A percentile compares a stretch with the other conserved stretches of the same genome.
These are phyloP conservation scores for Candida easanensis DNA, from an alignment of 805 yeast genomes.

Conservation along the genomic window DNA sequence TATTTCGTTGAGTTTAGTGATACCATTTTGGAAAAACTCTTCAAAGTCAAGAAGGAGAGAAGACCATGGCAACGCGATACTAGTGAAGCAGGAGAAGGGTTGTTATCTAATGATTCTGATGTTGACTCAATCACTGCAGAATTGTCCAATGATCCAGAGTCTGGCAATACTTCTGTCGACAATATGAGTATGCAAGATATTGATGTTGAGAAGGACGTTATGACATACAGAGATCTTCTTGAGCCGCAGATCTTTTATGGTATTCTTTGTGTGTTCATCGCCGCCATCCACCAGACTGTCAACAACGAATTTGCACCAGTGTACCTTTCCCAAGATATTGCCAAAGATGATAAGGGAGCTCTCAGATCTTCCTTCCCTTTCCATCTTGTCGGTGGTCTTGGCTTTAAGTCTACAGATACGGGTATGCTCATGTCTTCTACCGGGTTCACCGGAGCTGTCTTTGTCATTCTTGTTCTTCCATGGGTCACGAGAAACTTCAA, in stretches of 20 bases:
- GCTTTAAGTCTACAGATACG: constrained; percentile 19
- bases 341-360: constrained; percentile 12
- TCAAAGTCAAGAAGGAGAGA: background rate
- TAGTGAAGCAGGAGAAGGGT: constrained; percentile 1
- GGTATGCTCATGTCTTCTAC: constrained; percentile 22
- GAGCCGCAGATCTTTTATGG: constrained; percentile 12
- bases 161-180: background rate
- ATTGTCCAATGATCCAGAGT: background rate
- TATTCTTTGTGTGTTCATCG: constrained; percentile 10
- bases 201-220: constrained; percentile 6
- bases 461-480: constrained; percentile 19
- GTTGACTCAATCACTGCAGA: background rate
- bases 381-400: constrained; percentile 22
- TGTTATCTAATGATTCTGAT: constrained; percentile 2
- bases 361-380: constrained; percentile 19
- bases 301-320: constrained; percentile 17
- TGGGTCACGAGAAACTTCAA: constrained; percentile 23
- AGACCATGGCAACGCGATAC: constrained; percentile 12
- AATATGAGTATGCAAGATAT: background rate
- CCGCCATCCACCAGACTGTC: constrained; percentile 13
- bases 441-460: constrained; percentile 20
- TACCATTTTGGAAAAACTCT: background rate
- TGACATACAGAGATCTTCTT: constrained; percentile 12
- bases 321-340: constrained; percentile 15
- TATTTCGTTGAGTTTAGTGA: constrained; percentile 17